Conservation (phyloP, 176 grass and related monocot genomes). For the Stipa capillata region DNA sequence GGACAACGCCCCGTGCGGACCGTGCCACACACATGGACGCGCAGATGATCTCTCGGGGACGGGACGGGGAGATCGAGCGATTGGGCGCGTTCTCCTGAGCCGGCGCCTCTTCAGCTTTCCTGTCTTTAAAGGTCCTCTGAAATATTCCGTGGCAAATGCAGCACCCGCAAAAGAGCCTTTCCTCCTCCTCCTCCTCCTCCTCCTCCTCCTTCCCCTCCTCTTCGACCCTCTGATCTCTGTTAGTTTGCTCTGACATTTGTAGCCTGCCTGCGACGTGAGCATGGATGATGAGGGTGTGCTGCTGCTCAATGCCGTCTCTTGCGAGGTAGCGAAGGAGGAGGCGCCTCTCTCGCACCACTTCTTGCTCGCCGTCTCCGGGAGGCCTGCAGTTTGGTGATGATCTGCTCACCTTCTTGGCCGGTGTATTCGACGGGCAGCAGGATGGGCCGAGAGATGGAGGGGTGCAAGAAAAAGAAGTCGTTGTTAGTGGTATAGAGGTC, state of each 20-base stretch:
- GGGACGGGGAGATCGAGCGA: not conserved
- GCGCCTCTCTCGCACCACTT: not conserved
- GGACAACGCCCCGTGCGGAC: conserved; percentile 11
- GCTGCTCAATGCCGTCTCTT: not conserved
- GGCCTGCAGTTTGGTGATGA: not conserved
- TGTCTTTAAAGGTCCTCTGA: conserved; percentile 14
- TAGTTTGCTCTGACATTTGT: not conserved
- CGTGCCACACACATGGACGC: not conserved
- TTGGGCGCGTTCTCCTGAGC: conserved; percentile 6
- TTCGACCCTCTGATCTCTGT: not conserved
- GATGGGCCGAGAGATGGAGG: not conserved
- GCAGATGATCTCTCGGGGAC: not conserved
- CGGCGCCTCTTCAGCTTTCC: conserved; percentile 27
- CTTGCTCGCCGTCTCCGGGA: not conserved
- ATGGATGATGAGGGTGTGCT: not conserved
- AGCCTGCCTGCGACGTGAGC: not conserved
- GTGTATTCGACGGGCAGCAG: not conserved
- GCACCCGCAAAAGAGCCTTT: not conserved
- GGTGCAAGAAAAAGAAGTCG: not conserved
- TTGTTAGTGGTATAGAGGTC: not conserved
- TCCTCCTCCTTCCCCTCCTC: not conserved
- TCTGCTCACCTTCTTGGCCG: not conserved
- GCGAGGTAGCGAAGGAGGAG: not conserved
- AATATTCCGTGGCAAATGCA: conserved; percentile 27
- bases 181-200: not conserved